Percentiles rank a stretch among this genome's conserved stretches.
Conservation (phyloP, 768 basidiomycete genomes). For the Naganishia vaughanmartiniae region DNA sequence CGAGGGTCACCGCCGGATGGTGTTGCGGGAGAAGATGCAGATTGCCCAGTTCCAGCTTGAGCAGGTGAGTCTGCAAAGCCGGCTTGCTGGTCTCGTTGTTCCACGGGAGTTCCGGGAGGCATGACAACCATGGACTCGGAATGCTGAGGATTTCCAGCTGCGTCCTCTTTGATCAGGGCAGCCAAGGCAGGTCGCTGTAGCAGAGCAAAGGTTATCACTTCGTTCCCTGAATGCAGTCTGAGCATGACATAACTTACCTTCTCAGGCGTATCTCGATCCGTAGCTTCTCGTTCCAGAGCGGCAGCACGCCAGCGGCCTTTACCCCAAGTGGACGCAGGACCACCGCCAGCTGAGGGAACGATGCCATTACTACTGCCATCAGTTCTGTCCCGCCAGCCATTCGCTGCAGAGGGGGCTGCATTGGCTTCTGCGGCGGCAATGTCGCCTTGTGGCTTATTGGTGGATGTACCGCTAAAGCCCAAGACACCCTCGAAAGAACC, state of each 20-base stretch:
- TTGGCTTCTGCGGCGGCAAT: constrained; percentile 6
- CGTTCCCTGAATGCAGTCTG: background rate
- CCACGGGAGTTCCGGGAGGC: constrained; percentile 47
- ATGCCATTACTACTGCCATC: constrained; percentile 14
- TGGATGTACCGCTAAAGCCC: constrained; percentile 41
- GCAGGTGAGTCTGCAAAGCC: constrained; percentile 21
- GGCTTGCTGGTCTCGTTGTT: constrained; percentile 45
- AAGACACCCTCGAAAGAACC: constrained; percentile 51
- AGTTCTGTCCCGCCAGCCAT: constrained; percentile 6
- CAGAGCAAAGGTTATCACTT: background rate
- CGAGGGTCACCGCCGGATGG: constrained; percentile 19
- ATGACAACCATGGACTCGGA: constrained; percentile 43
- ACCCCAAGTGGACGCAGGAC: constrained; percentile 51
- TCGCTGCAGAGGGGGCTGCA: background rate
- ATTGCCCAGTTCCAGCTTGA: constrained; percentile 4
- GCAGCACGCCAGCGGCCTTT: constrained; percentile 47
- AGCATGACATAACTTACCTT: constrained; percentile 36
- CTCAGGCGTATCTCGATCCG: constrained; percentile 24
- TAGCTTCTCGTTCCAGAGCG: constrained; percentile 32
- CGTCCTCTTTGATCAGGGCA: constrained; percentile 5
- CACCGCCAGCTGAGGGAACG: constrained; percentile 44
- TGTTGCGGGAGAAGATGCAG: constrained; percentile 23
- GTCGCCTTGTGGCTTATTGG: constrained; percentile 11
- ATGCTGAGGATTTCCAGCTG: constrained; percentile 29
- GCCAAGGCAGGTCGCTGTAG: constrained; percentile 25